Conservation (phyloP, 495 filamentous ascomycete genomes). For the Elasticomyces elasticus region DNA sequence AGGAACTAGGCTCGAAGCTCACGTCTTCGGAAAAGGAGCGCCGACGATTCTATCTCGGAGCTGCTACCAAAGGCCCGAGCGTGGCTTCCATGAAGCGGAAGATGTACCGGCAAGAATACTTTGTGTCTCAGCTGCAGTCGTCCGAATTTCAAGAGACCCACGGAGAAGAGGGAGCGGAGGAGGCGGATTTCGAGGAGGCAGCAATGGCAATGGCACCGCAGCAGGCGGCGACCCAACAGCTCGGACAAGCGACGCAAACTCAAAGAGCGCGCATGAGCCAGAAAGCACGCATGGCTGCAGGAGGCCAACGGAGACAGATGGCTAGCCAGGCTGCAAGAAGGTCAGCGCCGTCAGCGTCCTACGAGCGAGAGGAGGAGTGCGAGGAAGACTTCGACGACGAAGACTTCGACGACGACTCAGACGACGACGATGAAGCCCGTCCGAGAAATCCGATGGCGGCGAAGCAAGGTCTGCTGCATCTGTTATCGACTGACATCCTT, state of each 20-base stretch:
- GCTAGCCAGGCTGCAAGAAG: neutral
- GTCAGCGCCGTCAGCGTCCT: neutral
- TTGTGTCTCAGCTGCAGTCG: conserved; percentile 28
- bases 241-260: neutral
- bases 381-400: neutral
- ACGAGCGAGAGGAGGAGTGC: no score
- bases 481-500: conserved; percentile 25
- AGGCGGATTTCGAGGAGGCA: neutral
- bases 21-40: conserved; percentile 23
- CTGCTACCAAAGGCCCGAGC: neutral
- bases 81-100: conserved; percentile 23
- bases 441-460: conserved; percentile 17
- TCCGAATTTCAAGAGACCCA: conserved; percentile 1
- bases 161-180: neutral
- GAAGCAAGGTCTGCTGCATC: conserved; percentile 24
- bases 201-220: neutral
- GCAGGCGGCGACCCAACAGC: neutral
- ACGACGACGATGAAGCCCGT: conserved; percentile 13
- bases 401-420: conserved; percentile 9
- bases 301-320: neutral
- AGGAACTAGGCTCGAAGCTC: conserved; percentile 11
- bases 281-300: neutral
- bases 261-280: neutral
- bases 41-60: conserved; percentile 27
- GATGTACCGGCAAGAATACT: conserved; percentile 29